Evolutionary conservation across 331 rosid species (phyloP).

Genomic region (Spiraea crenata): DNA sequence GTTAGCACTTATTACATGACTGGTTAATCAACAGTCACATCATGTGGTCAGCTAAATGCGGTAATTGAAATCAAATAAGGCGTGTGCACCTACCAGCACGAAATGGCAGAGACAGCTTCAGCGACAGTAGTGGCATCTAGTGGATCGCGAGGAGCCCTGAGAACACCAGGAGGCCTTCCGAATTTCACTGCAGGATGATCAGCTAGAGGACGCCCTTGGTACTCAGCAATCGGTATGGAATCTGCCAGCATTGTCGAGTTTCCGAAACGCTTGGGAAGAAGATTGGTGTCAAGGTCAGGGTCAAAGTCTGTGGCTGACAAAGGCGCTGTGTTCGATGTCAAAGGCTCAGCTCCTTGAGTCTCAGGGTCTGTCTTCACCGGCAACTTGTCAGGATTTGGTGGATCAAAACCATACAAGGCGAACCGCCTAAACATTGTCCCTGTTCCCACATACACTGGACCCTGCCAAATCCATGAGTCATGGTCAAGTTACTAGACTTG

Average conservation of each 20-base stretch:
- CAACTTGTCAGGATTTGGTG: conserved; percentile 47
- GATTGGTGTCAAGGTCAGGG: conserved; percentile 55
- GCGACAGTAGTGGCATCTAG: conserved; percentile 74
- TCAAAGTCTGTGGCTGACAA: conserved; percentile 52
- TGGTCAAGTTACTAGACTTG: not conserved
- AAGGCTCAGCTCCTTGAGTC: conserved; percentile 33
- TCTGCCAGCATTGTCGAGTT: conserved; percentile 67
- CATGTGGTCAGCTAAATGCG: not conserved
- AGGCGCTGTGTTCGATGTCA: conserved; percentile 28
- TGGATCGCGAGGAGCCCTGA: conserved; percentile 67
- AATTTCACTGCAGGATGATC: conserved; percentile 66
- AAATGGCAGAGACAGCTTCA: conserved; percentile 72
- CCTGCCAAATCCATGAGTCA: conserved; percentile 30
- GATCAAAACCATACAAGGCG: conserved; percentile 82
- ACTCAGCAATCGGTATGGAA: conserved; percentile 63
- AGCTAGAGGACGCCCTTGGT: conserved; percentile 79
- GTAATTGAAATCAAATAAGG: too few species aligned
- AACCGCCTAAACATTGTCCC: conserved; percentile 88
- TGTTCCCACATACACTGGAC: conserved; percentile 90
- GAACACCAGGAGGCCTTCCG: conserved; percentile 72
- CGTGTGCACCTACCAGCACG: conserved; percentile 56
- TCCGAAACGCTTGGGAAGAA: conserved; percentile 79
- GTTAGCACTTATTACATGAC: too few species aligned
- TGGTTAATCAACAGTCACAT: not conserved
- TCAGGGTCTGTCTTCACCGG: not conserved